Evolutionary conservation across 2,329 filamentous ascomycete species (phyloP).

Genomic region (Botrytis fabae): DNA sequence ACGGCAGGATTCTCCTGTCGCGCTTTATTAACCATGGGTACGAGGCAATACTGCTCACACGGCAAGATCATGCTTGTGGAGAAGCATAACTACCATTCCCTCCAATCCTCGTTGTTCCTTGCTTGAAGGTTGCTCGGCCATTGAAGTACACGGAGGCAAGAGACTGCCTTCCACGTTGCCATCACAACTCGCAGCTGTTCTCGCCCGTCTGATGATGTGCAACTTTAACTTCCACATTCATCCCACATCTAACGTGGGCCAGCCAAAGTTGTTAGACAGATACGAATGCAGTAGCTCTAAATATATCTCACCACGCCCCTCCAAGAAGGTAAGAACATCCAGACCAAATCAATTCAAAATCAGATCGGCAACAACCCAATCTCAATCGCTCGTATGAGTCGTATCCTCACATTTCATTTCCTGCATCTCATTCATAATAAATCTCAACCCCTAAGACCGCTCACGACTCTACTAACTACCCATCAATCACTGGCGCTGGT

Average conservation of each 20-base stretch:
- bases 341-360: constrained; percentile 8
- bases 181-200: constrained; percentile 4
- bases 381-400: constrained; percentile 8
- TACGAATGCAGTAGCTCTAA: neutral
- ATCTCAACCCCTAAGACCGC: neutral
- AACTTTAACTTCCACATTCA: constrained; percentile 1
- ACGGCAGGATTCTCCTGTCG: neutral
- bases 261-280: neutral
- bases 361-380: constrained; percentile 3
- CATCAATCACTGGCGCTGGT: neutral
- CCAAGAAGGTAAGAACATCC: neutral
- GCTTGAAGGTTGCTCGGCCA: neutral
- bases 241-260: neutral
- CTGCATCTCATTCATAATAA: neutral
- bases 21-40: neutral
- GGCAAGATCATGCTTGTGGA: neutral
- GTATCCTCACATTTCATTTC: constrained; percentile 3
- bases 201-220: neutral
- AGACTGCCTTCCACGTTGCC: constrained; percentile 15
- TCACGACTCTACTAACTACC: neutral
- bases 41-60: neutral
- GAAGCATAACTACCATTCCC: neutral
- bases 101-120: neutral
- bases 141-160: neutral
- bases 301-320: neutral